phyloP scores from a whole-genome alignment of 257 asterid species.

The Sherardia arvensis region DNA sequence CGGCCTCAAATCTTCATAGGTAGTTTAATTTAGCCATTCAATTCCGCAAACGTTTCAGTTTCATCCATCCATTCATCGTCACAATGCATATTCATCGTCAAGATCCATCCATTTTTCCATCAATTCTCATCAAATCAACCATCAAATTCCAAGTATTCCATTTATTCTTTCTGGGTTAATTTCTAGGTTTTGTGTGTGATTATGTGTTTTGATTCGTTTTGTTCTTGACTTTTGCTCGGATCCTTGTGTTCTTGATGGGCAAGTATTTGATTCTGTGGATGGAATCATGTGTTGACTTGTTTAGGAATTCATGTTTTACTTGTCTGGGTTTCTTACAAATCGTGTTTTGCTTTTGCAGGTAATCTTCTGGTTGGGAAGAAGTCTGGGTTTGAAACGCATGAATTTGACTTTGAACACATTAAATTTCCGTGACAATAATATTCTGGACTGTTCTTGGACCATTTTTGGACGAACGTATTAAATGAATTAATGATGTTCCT shows the following conservation, averaged over 20 bases:
- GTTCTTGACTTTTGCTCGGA: neutral
- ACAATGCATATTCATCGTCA: neutral
- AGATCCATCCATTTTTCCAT: neutral
- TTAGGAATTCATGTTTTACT: neutral
- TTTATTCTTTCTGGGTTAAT: neutral
- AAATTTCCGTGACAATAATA: neutral
- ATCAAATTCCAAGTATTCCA: neutral
- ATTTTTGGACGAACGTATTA: neutral
- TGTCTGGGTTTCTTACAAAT: neutral
- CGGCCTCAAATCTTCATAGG: neutral
- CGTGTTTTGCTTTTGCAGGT: constrained; percentile 1
- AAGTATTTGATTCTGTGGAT: too few relatives aligned
- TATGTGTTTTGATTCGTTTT: neutral
- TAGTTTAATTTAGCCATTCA: neutral
- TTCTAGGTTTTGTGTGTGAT: neutral
- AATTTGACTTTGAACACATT: neutral
- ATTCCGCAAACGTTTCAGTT: neutral
- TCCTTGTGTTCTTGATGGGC: neutral
- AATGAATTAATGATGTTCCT: neutral
- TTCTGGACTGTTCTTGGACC: neutral
- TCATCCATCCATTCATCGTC: neutral
- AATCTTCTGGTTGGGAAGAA: neutral
- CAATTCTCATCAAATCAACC: neutral
- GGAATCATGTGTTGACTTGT: neutral
- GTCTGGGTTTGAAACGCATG: constrained; percentile 1